Conservation (phyloP, 2,329 filamentous ascomycete genomes). For the Penicillium italicum region DNA sequence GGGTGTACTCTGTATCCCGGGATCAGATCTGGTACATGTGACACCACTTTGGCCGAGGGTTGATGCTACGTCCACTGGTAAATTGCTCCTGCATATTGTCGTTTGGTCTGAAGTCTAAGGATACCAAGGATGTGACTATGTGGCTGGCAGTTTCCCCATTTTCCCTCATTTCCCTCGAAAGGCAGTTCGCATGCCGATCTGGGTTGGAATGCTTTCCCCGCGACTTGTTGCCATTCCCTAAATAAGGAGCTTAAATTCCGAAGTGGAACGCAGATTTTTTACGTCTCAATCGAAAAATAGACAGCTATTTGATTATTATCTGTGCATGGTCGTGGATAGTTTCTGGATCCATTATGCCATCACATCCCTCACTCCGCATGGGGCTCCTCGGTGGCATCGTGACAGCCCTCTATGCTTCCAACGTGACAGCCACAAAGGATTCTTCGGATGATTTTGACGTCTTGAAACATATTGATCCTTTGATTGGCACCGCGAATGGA, state of each 20-base stretch:
- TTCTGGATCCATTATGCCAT: constrained; percentile 6
- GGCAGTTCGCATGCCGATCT: constrained; percentile 14
- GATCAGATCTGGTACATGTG: constrained; percentile 4
- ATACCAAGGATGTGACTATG: neutral
- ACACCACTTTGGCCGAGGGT: neutral
- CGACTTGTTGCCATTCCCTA: constrained; percentile 4
- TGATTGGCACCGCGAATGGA: constrained; percentile 55
- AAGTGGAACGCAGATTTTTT: neutral
- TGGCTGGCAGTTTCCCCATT: neutral
- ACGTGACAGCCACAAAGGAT: constrained; percentile 1
- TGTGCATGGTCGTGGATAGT: neutral
- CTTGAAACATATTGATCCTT: constrained; percentile 47
- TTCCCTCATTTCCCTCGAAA: constrained; percentile 2
- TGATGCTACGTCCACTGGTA: constrained; percentile 6
- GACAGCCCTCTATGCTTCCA: constrained; percentile 10
- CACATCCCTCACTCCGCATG: neutral
- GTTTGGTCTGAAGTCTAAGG: neutral
- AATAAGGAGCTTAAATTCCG: constrained; percentile 11
- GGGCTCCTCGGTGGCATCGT: constrained; percentile 4
- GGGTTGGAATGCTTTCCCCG: constrained; percentile 19
- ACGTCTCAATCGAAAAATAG: neutral
- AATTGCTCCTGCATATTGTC: neutral
- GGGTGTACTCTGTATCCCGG: neutral
- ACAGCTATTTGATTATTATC: neutral
- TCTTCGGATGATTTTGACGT: constrained; percentile 27